Evolutionary conservation across 2,329 filamentous ascomycete species (phyloP), one percentile per base, ranked within the genome.

Genomic region (Aspergillus sp.): DNA sequence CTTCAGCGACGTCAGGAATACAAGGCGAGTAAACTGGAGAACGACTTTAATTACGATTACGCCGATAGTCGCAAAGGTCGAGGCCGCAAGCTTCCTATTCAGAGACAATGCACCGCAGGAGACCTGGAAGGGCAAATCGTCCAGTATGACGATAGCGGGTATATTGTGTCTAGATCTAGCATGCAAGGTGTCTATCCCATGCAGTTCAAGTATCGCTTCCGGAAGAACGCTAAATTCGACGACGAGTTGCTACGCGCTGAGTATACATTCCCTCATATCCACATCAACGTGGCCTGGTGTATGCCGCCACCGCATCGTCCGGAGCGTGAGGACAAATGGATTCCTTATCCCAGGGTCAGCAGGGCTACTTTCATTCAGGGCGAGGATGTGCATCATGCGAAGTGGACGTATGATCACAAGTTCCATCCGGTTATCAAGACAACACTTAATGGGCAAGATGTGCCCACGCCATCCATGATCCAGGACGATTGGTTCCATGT

Each of bases 241-340:
- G 81, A 83, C 65, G 82, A 83, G 58, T 73, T 84, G 17, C 73
- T 84, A 1, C 75, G 81, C 49, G 82, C 80, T 1, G 82, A 83
- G 57, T 84, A 81, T 57, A 74, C 77, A 0, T 72, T 84, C 56
- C 75, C 79, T 2, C 80, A 83, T 62, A 78, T 83, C 61, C 80
- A 74, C 46, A 79, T 77, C 63, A 81, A 78, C 17, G 79, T 83
- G 2, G 78, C 79, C 40, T 84, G 82, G 81, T 81, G 78, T 61
- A 79, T 79, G 48, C 79, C 80, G 54, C 80, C 80, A 1, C 73
- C 75, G 30, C 74, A 75, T 13, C 77, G 78, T 57, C 75, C 78
- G 3, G 77, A 82, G 58, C 80, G 79, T 62, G 71, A 78, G 57
- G 79, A 83, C 47, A 74, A 77, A 54, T 83, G 81, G 80, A 82